Conservation (phyloP, 164 flowering plant species). For the Houttuynia cordata region DNA sequence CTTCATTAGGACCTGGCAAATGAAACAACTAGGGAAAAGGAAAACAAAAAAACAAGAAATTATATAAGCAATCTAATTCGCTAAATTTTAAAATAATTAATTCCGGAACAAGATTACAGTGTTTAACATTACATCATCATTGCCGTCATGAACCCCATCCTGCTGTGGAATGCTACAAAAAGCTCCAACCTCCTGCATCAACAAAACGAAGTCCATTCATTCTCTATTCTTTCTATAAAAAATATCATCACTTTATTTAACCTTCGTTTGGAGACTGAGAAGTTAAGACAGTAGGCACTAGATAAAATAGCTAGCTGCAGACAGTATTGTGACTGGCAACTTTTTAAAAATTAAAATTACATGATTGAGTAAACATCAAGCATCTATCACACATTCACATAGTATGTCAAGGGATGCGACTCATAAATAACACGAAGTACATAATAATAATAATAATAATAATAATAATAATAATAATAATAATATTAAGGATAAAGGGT, state of each 20-base stretch:
- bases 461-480: too few species aligned
- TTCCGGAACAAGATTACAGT: constrained; percentile 36
- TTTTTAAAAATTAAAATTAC: too few species aligned
- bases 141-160: constrained; percentile 76
- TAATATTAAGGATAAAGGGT: too few species aligned
- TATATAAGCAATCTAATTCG: neutral
- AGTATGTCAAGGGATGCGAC: too few species aligned
- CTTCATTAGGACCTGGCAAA: constrained; percentile 80
- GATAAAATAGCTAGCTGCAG: neutral
- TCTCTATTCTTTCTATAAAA: neutral
- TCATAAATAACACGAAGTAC: too few species aligned
- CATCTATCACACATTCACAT: too few species aligned
- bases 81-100: neutral
- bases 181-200: constrained; percentile 7
- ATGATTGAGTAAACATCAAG: too few species aligned
- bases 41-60: constrained; percentile 1
- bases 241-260: neutral
- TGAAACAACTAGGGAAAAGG: constrained; percentile 48
- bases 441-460: too few species aligned
- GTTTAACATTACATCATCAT: constrained; percentile 45
- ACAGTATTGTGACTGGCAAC: too few species aligned
- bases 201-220: constrained; percentile 11
- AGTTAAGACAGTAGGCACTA: neutral
- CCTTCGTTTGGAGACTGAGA: neutral
- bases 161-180: constrained; percentile 52